A percentile compares a stretch with the other conserved stretches of the same genome.
phyloP scores from a whole-genome alignment of 306 rosid species.

The Quercus variabilis region DNA sequence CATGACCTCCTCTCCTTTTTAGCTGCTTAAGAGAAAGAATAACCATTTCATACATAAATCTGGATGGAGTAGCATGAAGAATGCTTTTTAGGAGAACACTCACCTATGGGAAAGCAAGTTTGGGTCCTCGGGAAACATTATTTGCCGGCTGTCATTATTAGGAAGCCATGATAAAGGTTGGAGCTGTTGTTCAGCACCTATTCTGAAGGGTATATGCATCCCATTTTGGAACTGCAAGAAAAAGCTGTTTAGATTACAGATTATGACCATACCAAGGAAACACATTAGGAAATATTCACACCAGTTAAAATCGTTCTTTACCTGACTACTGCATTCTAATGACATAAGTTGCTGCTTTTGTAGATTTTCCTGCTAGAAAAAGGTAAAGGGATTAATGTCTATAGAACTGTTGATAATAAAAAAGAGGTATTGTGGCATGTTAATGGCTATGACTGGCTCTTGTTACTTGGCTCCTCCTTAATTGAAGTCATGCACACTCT shows the following conservation, averaged over 20 bases:
- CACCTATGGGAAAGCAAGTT: constrained; percentile 64
- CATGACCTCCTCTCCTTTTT: not conserved
- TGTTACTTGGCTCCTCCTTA: not conserved
- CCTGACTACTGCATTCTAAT: constrained; percentile 78
- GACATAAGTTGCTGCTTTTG: constrained; percentile 76
- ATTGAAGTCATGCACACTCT: not conserved
- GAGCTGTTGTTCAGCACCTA: constrained; percentile 69
- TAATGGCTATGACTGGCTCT: not conserved
- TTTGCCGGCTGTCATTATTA: constrained; percentile 40
- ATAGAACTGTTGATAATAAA: not conserved
- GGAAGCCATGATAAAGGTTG: constrained; percentile 70
- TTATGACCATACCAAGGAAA: not conserved
- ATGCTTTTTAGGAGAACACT: constrained; percentile 19
- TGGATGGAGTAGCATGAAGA: not conserved
- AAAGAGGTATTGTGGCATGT: not conserved
- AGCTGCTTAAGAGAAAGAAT: not conserved
- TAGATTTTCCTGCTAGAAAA: constrained; percentile 52
- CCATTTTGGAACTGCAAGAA: constrained; percentile 75
- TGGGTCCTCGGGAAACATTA: constrained; percentile 62
- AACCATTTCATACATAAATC: not conserved
- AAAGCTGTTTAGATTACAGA: constrained; percentile 1
- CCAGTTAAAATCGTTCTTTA: constrained; percentile 22
- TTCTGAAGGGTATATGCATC: constrained; percentile 57
- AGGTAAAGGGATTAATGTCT: not conserved
- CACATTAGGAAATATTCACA: not conserved